phyloP scores from a whole-genome alignment of 805 yeast genomes.

The Kodamaea lidongshanica region DNA sequence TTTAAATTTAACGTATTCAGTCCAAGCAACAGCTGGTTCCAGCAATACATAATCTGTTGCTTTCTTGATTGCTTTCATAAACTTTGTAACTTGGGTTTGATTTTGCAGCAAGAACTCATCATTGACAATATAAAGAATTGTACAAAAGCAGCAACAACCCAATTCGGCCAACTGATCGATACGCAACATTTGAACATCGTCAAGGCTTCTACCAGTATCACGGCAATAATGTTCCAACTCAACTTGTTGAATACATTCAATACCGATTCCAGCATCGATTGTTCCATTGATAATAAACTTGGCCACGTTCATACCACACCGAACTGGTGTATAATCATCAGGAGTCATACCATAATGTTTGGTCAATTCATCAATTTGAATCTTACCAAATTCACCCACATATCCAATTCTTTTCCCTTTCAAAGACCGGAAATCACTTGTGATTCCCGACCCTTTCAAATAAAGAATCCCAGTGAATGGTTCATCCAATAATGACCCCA shows the following conservation, averaged over 20 bases:
- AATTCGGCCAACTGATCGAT: conserved; percentile 50
- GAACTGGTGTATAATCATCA: conserved; percentile 49
- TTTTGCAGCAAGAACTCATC: conserved; percentile 43
- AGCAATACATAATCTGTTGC: conserved; percentile 45
- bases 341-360: conserved; percentile 53
- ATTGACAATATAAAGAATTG: conserved; percentile 48
- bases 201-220: conserved; percentile 35
- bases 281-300: conserved; percentile 49
- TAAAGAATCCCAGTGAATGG: conserved; percentile 54
- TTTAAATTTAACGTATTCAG: conserved; percentile 41
- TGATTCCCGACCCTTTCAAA: conserved; percentile 45
- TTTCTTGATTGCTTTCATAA: conserved; percentile 43
- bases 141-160: conserved; percentile 56
- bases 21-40: conserved; percentile 42
- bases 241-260: conserved; percentile 55
- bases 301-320: conserved; percentile 58
- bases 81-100: conserved; percentile 40
- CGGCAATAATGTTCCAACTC: conserved; percentile 47
- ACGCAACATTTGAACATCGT: conserved; percentile 50
- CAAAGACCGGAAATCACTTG: conserved; percentile 45
- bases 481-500: conserved; percentile 50
- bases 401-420: conserved; percentile 51
- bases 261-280: conserved; percentile 54
- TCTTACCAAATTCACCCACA: conserved; percentile 56
- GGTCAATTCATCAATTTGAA: conserved; percentile 51